These are phyloP conservation scores for Cochliopodium minus DNA, from an alignment of 208 protist species.

Conservation along the genomic window DNA sequence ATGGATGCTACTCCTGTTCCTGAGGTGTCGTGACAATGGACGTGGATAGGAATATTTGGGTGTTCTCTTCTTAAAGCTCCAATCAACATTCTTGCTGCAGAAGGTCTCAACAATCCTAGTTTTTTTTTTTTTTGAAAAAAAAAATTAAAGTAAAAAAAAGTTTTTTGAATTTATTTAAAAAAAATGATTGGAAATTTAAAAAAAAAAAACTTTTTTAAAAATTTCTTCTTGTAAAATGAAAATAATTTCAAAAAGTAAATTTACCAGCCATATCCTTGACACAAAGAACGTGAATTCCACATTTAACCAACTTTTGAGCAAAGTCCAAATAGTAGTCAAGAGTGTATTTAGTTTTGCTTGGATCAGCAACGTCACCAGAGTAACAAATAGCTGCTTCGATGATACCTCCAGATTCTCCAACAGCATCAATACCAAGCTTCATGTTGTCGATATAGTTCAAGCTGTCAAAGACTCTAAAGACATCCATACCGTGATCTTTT, in stretches of 20 bases:
- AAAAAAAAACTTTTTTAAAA: too few relatives aligned
- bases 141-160: too few relatives aligned
- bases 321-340: conserved; percentile 46
- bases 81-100: conserved; percentile 28
- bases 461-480: conserved; percentile 73
- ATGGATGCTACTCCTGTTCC: conserved; percentile 54
- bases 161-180: too few relatives aligned
- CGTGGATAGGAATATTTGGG: conserved; percentile 59
- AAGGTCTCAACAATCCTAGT: conserved; percentile 12
- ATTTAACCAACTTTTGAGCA: conserved; percentile 25
- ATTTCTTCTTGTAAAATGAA: too few relatives aligned
- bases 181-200: too few relatives aligned
- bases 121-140: too few relatives aligned
- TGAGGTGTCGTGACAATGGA: conserved; percentile 70
- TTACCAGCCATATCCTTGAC: conserved; percentile 53
- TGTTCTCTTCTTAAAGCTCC: conserved; percentile 31
- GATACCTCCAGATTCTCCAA: conserved; percentile 38
- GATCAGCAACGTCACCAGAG: conserved; percentile 32
- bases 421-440: conserved; percentile 36
- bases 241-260: conserved; percentile 10
- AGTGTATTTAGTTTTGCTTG: conserved; percentile 31
- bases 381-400: conserved; percentile 55
- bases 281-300: conserved; percentile 42
- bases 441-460: conserved; percentile 65
- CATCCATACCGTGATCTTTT: conserved; percentile 53